phyloP scores from a whole-genome alignment of 2,329 filamentous ascomycete genomes.

The Curvularia sp. region DNA sequence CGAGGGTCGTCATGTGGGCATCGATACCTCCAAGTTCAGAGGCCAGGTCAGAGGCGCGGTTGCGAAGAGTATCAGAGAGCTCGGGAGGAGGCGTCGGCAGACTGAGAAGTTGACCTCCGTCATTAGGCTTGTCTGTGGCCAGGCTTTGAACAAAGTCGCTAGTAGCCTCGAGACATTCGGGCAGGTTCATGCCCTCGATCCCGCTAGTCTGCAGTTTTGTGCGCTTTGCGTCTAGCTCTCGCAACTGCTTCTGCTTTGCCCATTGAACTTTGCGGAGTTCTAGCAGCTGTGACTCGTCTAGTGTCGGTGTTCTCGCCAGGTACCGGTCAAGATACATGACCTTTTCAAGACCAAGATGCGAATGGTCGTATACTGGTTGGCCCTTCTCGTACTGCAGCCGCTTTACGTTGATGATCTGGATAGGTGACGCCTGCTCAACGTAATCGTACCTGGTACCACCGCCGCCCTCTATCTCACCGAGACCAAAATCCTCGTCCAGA shows the following conservation, averaged over 20 bases:
- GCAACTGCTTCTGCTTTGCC: constrained; percentile 72
- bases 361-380: constrained; percentile 55
- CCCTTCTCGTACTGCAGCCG: constrained; percentile 72
- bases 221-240: constrained; percentile 59
- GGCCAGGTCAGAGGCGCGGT: constrained; percentile 33
- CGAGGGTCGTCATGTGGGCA: constrained; percentile 54
- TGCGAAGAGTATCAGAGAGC: constrained; percentile 29
- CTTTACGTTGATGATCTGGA: constrained; percentile 89
- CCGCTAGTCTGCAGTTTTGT: constrained; percentile 51
- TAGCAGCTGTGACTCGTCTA: constrained; percentile 59
- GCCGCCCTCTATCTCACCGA: constrained; percentile 67
- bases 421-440: constrained; percentile 72
- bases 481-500: constrained; percentile 84
- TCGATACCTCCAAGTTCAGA: constrained; percentile 38
- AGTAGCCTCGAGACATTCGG: constrained; percentile 42
- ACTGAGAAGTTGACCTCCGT: constrained; percentile 10
- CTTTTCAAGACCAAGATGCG: constrained; percentile 78
- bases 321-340: constrained; percentile 88
- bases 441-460: constrained; percentile 42
- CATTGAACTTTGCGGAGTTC: constrained; percentile 72
- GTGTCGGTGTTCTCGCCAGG: constrained; percentile 50
- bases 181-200: constrained; percentile 35
- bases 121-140: constrained; percentile 16
- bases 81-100: constrained; percentile 31
- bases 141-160: constrained; percentile 35